phyloP scores from a whole-genome alignment of 345 rosid genomes.

The Orychophragmus violaceus region DNA sequence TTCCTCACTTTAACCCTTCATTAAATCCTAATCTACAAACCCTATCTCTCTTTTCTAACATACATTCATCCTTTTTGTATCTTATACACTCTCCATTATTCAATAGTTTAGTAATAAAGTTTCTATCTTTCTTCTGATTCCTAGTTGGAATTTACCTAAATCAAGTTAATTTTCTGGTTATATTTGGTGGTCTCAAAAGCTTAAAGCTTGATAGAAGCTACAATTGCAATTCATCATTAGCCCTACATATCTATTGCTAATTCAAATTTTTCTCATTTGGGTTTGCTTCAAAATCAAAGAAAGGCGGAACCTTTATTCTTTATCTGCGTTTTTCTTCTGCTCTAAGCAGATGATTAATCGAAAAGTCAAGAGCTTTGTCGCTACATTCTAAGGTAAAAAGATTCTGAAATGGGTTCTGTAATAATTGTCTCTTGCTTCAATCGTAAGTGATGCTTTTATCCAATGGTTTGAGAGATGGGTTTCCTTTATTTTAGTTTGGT shows the following conservation, averaged over 20 bases:
- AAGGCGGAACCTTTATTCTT: slow-evolving; percentile 35
- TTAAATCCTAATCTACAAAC: slow-evolving; percentile 10
- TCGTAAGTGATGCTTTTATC: slow-evolving; percentile 65
- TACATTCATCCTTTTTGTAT: background rate
- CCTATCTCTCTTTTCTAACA: background rate
- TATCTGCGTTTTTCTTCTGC: slow-evolving; percentile 22
- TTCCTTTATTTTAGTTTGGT: slow-evolving; percentile 19
- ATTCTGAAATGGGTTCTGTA: slow-evolving; percentile 4
- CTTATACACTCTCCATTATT: background rate
- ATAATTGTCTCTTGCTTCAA: slow-evolving; percentile 55
- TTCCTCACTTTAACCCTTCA: background rate
- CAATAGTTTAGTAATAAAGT: slow-evolving; percentile 9
- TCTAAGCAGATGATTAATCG: slow-evolving; percentile 47
- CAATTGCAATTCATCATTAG: slow-evolving; percentile 34
- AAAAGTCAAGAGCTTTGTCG: slow-evolving; percentile 31
- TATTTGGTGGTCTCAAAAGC: background rate
- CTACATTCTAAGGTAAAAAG: slow-evolving; percentile 22
- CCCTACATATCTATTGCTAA: slow-evolving; percentile 40
- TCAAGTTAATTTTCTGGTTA: background rate
- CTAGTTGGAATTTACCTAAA: background rate
- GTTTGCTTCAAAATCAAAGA: slow-evolving; percentile 31
- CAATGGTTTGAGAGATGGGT: slow-evolving; percentile 4
- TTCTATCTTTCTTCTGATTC: slow-evolving; percentile 27
- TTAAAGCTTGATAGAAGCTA: slow-evolving; percentile 14
- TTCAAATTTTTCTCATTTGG: slow-evolving; percentile 25